Evolutionary conservation across 371 early-diverging fungal genomes (phyloP).

Genomic region (Apophysomyces ossiformis): DNA sequence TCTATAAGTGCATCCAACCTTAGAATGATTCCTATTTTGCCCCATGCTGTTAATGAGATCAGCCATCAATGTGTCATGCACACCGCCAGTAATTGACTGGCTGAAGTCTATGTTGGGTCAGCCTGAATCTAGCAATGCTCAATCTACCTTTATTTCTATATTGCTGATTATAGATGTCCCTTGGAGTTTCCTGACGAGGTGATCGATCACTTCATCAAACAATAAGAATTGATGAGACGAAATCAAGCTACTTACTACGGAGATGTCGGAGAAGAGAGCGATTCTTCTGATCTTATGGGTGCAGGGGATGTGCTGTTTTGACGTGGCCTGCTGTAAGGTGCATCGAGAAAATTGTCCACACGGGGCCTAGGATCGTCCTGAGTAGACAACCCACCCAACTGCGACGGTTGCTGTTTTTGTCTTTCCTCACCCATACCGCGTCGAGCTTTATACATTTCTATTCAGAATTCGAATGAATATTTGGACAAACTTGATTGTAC

Average conservation of each 20-base stretch:
- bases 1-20: slow-evolving; percentile 10
- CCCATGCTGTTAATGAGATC: slow-evolving; percentile 32
- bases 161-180: neutral
- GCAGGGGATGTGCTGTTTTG: slow-evolving; percentile 49
- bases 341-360: slow-evolving; percentile 19
- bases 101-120: slow-evolving; percentile 2
- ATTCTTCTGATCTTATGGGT: slow-evolving; percentile 19
- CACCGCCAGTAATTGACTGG: slow-evolving; percentile 15
- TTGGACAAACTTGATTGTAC: neutral
- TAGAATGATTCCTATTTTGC: slow-evolving; percentile 17
- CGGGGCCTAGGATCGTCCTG: slow-evolving; percentile 13
- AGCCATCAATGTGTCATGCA: slow-evolving; percentile 32
- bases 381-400: neutral
- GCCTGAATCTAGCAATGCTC: neutral
- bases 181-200: neutral
- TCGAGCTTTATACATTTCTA: slow-evolving; percentile 15
- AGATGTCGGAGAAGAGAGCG: slow-evolving; percentile 4
- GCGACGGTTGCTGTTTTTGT: neutral
- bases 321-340: slow-evolving; percentile 29
- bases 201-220: neutral
- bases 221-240: neutral
- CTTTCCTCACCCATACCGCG: neutral
- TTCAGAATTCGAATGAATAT: neutral
- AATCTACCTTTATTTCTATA: slow-evolving; percentile 2
- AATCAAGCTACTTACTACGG: neutral